Conservation (phyloP, 2,329 filamentous ascomycete genomes). For the Cladorrhinum sp. region DNA sequence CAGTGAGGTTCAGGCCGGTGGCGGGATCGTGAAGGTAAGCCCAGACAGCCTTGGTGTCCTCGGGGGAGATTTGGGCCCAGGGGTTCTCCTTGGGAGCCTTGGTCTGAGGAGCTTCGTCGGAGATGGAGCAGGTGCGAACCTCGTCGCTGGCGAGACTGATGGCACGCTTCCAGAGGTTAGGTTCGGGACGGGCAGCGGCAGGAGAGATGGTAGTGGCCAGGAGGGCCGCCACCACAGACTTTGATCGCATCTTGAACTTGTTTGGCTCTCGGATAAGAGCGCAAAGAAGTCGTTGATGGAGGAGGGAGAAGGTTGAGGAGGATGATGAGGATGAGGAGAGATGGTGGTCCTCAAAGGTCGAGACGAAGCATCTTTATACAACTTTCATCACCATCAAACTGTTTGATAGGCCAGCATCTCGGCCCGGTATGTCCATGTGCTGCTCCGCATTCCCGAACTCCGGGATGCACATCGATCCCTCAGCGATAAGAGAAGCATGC, state of each 20-base stretch:
- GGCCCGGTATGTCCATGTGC: neutral
- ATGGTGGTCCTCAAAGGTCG: neutral
- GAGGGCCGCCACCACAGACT: constrained; percentile 10
- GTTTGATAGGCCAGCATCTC: neutral
- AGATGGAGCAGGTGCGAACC: constrained; percentile 15
- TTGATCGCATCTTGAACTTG: constrained; percentile 12
- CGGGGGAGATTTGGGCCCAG: constrained; percentile 40
- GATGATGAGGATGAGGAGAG: neutral
- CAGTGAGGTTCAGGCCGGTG: constrained; percentile 44
- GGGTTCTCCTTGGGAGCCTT: constrained; percentile 40
- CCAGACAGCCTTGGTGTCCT: constrained; percentile 43
- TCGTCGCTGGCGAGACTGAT: constrained; percentile 9
- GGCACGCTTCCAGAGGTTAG: constrained; percentile 15
- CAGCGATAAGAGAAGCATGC: neutral
- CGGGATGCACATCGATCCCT: neutral
- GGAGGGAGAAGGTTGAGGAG: neutral
- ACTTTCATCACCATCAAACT: neutral
- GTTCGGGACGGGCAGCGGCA: constrained; percentile 16
- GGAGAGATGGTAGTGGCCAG: constrained; percentile 10
- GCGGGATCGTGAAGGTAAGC: constrained; percentile 40
- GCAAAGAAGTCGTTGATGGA: neutral
- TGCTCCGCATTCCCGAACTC: neutral
- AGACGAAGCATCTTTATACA: neutral
- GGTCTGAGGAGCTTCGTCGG: constrained; percentile 20
- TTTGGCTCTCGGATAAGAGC: neutral